Evolutionary conservation across 1,139 yeast species (phyloP).

Genomic region (Debaryomyces sp.): DNA sequence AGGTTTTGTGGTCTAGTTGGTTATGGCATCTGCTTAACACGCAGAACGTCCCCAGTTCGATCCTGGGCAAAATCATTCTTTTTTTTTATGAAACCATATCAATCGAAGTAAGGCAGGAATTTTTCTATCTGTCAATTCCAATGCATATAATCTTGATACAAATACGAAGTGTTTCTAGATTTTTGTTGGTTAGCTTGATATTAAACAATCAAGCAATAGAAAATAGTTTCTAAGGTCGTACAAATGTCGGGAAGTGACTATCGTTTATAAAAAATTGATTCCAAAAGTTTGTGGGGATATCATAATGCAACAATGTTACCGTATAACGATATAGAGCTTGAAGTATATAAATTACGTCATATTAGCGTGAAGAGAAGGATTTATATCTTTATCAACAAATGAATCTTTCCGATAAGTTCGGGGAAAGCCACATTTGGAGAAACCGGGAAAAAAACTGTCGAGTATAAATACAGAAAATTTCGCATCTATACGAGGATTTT

Average conservation of each 20-base stretch:
- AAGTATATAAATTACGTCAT: background rate
- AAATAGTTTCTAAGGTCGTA: background rate
- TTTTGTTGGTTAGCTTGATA: background rate
- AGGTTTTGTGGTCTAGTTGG: conserved; percentile 91
- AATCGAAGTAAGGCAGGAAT: too few relatives aligned
- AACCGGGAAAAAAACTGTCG: background rate
- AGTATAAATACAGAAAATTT: background rate
- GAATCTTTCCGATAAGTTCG: background rate
- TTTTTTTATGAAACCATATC: conserved; percentile 12
- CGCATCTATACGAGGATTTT: background rate
- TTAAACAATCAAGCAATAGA: background rate
- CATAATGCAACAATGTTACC: background rate
- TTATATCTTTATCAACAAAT: background rate
- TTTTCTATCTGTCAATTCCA: too few relatives aligned
- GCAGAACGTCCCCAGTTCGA: conserved; percentile 99
- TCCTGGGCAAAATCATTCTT: conserved; percentile 94
- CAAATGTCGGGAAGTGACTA: background rate
- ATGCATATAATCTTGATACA: too few relatives aligned
- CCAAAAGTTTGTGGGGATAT: background rate
- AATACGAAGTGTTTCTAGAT: background rate
- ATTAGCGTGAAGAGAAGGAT: background rate
- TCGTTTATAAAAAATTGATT: background rate
- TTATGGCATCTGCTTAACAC: conserved; percentile 99
- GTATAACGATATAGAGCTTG: background rate
- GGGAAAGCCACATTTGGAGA: background rate